Percentiles rank a stretch among this genome's conserved stretches.
Evolutionary conservation across 23 red algal species (phyloP).

Genomic region (Cyanidium caldarium): DNA sequence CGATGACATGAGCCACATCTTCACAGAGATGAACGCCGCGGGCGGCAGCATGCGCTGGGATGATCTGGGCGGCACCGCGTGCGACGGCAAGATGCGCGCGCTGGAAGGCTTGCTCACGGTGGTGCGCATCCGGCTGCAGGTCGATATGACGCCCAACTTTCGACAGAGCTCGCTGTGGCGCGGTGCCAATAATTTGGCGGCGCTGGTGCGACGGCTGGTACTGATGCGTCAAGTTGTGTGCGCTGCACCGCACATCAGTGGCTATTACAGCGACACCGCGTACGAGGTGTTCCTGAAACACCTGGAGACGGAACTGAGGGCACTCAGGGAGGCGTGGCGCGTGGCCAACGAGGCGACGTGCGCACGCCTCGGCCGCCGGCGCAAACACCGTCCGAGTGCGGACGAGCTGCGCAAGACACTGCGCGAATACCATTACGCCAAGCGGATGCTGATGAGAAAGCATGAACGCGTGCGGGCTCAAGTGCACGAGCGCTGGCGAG

Average conservation of each 20-base stretch:
- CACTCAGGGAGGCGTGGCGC: not conserved
- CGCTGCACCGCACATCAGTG: not conserved
- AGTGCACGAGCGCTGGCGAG: not conserved
- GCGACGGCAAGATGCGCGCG: constrained; percentile 5
- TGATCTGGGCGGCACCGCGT: not conserved
- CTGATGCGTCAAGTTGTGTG: constrained; percentile 12
- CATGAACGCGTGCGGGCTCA: not conserved
- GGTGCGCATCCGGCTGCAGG: not conserved
- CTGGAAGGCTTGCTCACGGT: not conserved
- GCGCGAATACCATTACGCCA: not conserved
- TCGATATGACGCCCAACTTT: constrained; percentile 24
- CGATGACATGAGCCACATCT: not conserved
- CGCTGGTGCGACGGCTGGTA: constrained; percentile 4
- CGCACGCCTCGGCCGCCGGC: not conserved
- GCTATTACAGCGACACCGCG: constrained; percentile 8
- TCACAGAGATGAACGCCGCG: constrained; percentile 4
- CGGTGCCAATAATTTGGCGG: not conserved
- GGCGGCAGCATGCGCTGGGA: constrained; percentile 8
- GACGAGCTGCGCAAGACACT: not conserved
- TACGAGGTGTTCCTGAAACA: constrained; percentile 20
- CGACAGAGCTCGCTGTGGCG: constrained; percentile 1
- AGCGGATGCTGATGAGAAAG: not conserved
- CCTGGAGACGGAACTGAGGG: constrained; percentile 9
- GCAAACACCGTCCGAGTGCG: constrained; percentile 9
- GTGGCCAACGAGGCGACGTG: not conserved